Conservation (phyloP, 257 asterid genomes). For the Solanum gandarillasii region DNA sequence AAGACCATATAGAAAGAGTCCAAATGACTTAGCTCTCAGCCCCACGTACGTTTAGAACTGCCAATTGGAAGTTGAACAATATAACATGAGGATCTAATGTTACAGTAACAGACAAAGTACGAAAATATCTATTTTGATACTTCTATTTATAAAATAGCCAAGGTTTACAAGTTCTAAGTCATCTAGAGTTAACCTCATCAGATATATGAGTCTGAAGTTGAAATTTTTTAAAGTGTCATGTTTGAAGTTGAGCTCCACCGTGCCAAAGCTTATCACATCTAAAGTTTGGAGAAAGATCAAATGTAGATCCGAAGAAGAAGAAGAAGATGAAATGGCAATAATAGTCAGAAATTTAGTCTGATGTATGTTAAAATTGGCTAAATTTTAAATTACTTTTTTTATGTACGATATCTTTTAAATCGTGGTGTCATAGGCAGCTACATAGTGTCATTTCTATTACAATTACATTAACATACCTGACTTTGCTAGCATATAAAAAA, state of each 20-base stretch:
- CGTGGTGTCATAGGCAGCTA: not conserved
- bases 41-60: rapidly evolving
- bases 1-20: not conserved
- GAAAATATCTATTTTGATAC: not conserved
- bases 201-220: not conserved
- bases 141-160: not conserved
- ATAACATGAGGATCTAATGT: not conserved
- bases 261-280: not conserved
- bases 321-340: not conserved
- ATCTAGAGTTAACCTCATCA: not conserved
- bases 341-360: not conserved
- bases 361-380: not conserved
- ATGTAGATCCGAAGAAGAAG: not conserved
- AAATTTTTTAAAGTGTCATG: not conserved
- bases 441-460: not conserved
- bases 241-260: not conserved
- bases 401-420: not conserved
- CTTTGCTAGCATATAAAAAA: not conserved
- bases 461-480: not conserved
- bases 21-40: not conserved
- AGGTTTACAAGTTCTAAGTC: not conserved
- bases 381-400: not conserved
- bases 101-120: not conserved
- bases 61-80: not conserved
- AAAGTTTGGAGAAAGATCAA: not conserved